phyloP scores from a whole-genome alignment of 257 asterid species.

The Paulownia fortunei region DNA sequence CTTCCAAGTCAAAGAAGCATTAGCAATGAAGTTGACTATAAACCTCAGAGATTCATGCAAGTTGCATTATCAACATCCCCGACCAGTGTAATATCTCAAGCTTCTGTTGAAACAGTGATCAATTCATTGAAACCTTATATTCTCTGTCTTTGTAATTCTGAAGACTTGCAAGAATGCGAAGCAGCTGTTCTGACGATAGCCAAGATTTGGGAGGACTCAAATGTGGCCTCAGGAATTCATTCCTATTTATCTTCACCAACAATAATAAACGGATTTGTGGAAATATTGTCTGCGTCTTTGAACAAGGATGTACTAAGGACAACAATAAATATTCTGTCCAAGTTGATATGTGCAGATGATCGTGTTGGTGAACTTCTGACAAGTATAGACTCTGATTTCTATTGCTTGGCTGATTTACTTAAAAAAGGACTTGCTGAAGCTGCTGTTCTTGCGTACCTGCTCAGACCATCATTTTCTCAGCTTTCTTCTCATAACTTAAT shows the following conservation, averaged over 20 bases:
- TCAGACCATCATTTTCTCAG: slow-evolving; percentile 68
- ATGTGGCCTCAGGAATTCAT: slow-evolving; percentile 60
- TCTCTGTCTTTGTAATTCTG: slow-evolving; percentile 72
- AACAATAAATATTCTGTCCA: slow-evolving; percentile 61
- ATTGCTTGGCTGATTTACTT: slow-evolving; percentile 64
- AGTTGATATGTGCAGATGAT: slow-evolving; percentile 64
- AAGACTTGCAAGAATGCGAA: slow-evolving; percentile 84
- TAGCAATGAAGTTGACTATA: slow-evolving; percentile 43
- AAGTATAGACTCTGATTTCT: slow-evolving; percentile 74
- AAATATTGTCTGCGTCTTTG: slow-evolving; percentile 71
- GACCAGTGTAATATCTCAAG: slow-evolving; percentile 67
- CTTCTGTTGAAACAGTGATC: slow-evolving; percentile 66
- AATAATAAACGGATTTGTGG: slow-evolving; percentile 66
- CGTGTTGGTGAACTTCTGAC: slow-evolving; percentile 56
- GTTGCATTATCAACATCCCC: slow-evolving; percentile 65
- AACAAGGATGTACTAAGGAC: slow-evolving; percentile 68
- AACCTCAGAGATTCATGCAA: slow-evolving; percentile 60
- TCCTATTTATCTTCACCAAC: slow-evolving; percentile 74
- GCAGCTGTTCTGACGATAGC: slow-evolving; percentile 59
- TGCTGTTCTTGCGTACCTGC: slow-evolving; percentile 60
- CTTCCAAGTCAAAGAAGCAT: slow-evolving; percentile 35
- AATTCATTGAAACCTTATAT: slow-evolving; percentile 64
- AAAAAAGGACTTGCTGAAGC: slow-evolving; percentile 79
- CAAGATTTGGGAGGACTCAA: slow-evolving; percentile 68
- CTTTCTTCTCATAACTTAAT: slow-evolving; percentile 57